A percentile compares a stretch with the other conserved stretches of the same genome.
phyloP scores from a whole-genome alignment of 1,284 basidiomycete species.

The Leccinum huronense region DNA sequence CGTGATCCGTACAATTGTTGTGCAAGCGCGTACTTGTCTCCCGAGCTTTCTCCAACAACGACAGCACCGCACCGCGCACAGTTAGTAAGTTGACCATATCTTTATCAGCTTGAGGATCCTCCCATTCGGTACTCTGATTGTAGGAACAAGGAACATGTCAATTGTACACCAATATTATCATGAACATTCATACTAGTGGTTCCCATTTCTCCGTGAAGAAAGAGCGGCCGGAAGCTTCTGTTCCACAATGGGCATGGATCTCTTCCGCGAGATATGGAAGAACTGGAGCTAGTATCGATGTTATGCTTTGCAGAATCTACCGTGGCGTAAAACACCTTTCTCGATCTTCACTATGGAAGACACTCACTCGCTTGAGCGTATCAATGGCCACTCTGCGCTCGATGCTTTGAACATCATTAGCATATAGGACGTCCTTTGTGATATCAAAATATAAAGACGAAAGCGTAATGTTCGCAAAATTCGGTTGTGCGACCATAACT shows the following conservation, averaged over 20 bases:
- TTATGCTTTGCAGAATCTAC: conserved; percentile 73
- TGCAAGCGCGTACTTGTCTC: conserved; percentile 52
- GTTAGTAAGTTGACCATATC: conserved; percentile 62
- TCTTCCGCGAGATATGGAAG: conserved; percentile 93
- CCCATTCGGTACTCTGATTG: conserved; percentile 51
- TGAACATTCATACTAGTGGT: conserved; percentile 46
- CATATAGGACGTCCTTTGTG: conserved; percentile 90
- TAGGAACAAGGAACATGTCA: conserved; percentile 8
- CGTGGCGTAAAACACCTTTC: neutral
- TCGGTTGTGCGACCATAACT: conserved; percentile 61
- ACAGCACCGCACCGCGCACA: conserved; percentile 56
- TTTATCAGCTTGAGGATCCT: conserved; percentile 47
- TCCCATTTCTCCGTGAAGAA: conserved; percentile 67
- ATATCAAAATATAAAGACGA: conserved; percentile 92
- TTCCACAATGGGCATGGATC: conserved; percentile 49
- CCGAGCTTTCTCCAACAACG: conserved; percentile 70
- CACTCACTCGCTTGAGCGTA: conserved; percentile 68
- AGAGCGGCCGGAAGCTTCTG: conserved; percentile 42
- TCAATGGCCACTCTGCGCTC: conserved; percentile 67
- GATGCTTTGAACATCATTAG: conserved; percentile 51
- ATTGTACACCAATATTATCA: neutral
- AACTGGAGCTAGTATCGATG: conserved; percentile 80
- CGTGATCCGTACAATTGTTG: neutral
- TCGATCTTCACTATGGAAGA: neutral
- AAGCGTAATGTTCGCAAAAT: conserved; percentile 69